Evolutionary conservation across 257 asterid genomes (phyloP), one percentile per base, ranked within the genome.

Genomic region (Leonotis leonurus): DNA sequence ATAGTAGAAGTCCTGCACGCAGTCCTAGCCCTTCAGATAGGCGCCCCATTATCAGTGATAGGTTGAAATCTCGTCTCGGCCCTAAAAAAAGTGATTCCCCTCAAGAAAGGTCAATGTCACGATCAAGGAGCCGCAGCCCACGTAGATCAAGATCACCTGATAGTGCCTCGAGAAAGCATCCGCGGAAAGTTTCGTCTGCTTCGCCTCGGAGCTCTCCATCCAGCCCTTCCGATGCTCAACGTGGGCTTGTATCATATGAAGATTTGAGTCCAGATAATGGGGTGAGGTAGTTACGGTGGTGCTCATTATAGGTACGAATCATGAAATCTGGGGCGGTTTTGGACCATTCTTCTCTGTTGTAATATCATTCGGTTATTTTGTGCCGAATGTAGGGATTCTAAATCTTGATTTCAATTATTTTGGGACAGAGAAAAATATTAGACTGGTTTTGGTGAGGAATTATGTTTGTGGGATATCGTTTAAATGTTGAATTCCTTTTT

Each of bases 41-140:
- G 72, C 82, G 63, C 20, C 84, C 79, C 21, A 61, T 67, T 64
- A 56, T 89, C 4, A 85, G 94, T 36, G 94, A 82, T 57, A 76
- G 74, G 64, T 62, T 93, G 33, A 89, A 85, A 70, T 87, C 96
- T 64, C 95, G 98, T 35, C 89, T 93, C 49, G 95, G 99, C 70
- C 89, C 94, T 53, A 73, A 56, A 26, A 77, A 66, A 48, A 71
- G 70, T n/a, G n/a, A n/a, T n/a, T n/a, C n/a, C 25, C 65, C 56
- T 33, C 61, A 64, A 8, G 79, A 71, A 8, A 71, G 84, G 78
- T 76, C 91, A 16, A 53, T 64, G 35, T 85, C 94, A 20, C 78
- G 74, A 26, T 78, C 94, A 1, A 80, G 81, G 73, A 81, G 89
- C 76, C 77, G 65, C 24, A 78, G 73, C 39, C 70, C 83, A 1